Base-by-base conservation (phyloP, 2,329 filamentous ascomycete species). In the Fusarium oxysporum region DNA sequence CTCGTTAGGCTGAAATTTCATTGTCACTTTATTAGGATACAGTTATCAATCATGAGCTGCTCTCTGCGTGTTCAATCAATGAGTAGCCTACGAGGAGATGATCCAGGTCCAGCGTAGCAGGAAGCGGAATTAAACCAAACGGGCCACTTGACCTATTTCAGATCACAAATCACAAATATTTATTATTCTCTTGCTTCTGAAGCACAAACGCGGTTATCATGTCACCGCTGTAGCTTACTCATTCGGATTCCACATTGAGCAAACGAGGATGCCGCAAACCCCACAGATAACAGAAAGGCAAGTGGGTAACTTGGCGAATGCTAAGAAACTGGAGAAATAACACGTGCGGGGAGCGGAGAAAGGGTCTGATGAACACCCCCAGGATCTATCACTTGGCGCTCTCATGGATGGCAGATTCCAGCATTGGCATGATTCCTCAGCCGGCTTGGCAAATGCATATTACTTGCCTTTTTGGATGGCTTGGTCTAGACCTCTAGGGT, bases 221-320 rank as follows among this genome's bases (percentile, higher is more conserved):
- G 9, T 33, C 10, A 19, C n/a, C 48, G 32, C 48, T 48, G 64
- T 65, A 35, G 60, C 71, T 62, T 74, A 17, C 48, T 9, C 4
- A 37, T 37, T 51, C 21, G n/a, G 16, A 53, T 37, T 37, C 5
- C 8, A 8, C 6, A 4, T 11, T 6, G 2, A 51, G 23, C 32
- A 21, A 38, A 30, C 25, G 41, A 50, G 11, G 10, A 50, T 17
- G 25, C 28, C 21, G 28, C 0, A 48, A 32, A 51, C 33, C 28
- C 30, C 38, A 19, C 17, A 43, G 14, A 37, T 12, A 38, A 12
- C 23, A n/a, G 8, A 23, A 25, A 41, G 47, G 43, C 12, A 62
- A 21, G 56, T 68, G 66, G 41, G 90, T 93, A 14, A 90, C n/a
- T 58, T 47, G 41, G 19, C 37, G 30, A 56, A 30, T 12, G 40